Conservation (phyloP, 2,329 filamentous ascomycete species). For the Colletotrichum sp. region DNA sequence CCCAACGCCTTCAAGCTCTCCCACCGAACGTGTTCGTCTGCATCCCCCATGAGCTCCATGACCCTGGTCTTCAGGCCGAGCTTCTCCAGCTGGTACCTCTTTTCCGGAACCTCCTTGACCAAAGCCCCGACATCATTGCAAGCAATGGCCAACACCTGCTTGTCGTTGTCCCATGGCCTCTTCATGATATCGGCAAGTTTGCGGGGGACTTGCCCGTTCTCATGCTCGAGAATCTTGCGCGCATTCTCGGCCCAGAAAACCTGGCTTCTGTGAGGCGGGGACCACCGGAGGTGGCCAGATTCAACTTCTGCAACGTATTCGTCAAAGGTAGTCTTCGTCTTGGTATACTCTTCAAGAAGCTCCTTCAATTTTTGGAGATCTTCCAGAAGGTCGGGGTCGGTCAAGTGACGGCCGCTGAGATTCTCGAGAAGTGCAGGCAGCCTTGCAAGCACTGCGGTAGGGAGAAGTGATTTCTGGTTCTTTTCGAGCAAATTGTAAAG, state of each 20-base stretch:
- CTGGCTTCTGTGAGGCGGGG: conserved; percentile 84
- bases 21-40: conserved; percentile 89
- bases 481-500: conserved; percentile 81
- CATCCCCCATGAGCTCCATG: conserved; percentile 92
- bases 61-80: conserved; percentile 84
- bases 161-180: conserved; percentile 77
- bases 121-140: conserved; percentile 91
- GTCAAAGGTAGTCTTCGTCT: conserved; percentile 79
- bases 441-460: conserved; percentile 84
- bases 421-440: conserved; percentile 74
- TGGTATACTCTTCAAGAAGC: conserved; percentile 70
- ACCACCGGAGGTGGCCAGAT: conserved; percentile 90
- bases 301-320: conserved; percentile 89
- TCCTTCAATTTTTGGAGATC: conserved; percentile 66
- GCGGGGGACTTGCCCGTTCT: conserved; percentile 78
- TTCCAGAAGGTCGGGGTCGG: conserved; percentile 68
- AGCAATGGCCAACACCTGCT: conserved; percentile 88
- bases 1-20: conserved; percentile 86
- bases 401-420: conserved; percentile 64
- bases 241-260: conserved; percentile 94
- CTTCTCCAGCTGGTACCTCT: conserved; percentile 79
- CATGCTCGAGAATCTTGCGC: conserved; percentile 81
- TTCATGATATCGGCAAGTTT: conserved; percentile 85
- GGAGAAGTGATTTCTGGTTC: conserved; percentile 76
- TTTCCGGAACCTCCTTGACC: conserved; percentile 89